Base-by-base conservation (phyloP, 345 rosid genomes). In the Eucalyptus pauciflora region DNA sequence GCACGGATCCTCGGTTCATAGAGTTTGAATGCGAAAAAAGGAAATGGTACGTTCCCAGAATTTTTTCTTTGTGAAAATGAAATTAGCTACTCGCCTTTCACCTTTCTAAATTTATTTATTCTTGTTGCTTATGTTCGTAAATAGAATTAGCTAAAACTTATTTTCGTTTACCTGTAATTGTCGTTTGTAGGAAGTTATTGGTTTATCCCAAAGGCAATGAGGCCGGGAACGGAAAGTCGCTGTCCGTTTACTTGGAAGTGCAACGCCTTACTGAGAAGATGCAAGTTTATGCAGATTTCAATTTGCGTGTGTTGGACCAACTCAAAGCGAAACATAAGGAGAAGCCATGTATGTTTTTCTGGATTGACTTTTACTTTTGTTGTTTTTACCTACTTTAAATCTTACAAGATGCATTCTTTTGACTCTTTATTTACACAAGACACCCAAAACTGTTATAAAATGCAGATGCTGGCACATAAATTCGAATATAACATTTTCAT, bases 11-110 rank as follows among this genome's bases (percentile, higher is more conserved):
- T 27, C 29, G 29, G 27, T 24, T 2, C 29, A 10, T 1, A 24
- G n/a, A 24, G 1, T 58, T 58, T 24, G 2, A 27, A 0, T 24
- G 27, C 64, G 13, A 10, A 24, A 5, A 27, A 5, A 5, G 64
- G 64, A 12, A 25, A 2, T 58, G 64, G 64, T 24, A 58, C 29
- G 24, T 54, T 54, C 11, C 27, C 60, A 22, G 60, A 54, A 54
- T 51, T 51, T 7, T 17, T 51, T 51, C 25, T 54, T 54, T 22
- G 60, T 22, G 24, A 54, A 22, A 54, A 54, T 54, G 60, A 54
- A 10, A 58, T 58, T 58, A 25, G 13, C 64, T 58, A 25, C 64
- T 58, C 29, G 64, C 64, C 64, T 58, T 58, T 58, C 24, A 58
- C 64, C 64, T 58, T 58, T 58, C 64, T 24, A 24, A 5, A 58